Percentiles rank a stretch among this genome's conserved stretches.
phyloP scores from a whole-genome alignment of 2,329 filamentous ascomycete genomes.

The Talaromyces sp. region DNA sequence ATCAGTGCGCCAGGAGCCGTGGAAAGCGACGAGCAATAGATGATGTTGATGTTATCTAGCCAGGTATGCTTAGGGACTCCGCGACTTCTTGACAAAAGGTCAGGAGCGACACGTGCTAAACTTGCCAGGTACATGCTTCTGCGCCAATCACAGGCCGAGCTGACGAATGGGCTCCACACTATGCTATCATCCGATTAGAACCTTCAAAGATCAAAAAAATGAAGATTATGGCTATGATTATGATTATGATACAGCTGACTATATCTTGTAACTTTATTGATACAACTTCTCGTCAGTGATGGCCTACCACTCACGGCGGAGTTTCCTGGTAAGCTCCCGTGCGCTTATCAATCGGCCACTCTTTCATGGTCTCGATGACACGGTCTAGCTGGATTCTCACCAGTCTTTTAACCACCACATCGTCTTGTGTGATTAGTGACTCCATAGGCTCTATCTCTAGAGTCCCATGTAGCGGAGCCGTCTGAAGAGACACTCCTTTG shows the following conservation, averaged over 20 bases:
- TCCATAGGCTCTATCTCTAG: slow-evolving; percentile 32
- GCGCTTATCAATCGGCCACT: background rate
- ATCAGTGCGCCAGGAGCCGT: background rate
- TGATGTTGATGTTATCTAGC: background rate
- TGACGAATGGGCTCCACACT: background rate
- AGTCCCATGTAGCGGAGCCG: slow-evolving; percentile 35
- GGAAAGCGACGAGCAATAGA: slow-evolving; percentile 1
- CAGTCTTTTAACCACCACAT: background rate
- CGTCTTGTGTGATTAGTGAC: slow-evolving; percentile 4
- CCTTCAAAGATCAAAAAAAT: background rate
- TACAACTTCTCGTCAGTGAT: background rate
- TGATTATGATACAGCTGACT: background rate
- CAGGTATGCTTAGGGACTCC: background rate
- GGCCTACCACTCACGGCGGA: background rate
- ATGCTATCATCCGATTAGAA: background rate
- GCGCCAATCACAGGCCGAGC: background rate
- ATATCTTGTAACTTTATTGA: background rate
- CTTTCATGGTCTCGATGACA: slow-evolving; percentile 7
- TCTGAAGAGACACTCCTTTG: background rate
- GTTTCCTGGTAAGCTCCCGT: background rate
- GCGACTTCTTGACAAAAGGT: slow-evolving; percentile 1
- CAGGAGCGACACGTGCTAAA: slow-evolving; percentile 14
- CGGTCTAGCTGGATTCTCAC: background rate
- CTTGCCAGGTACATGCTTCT: slow-evolving; percentile 2
- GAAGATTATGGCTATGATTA: background rate